phyloP scores from a whole-genome alignment of 257 asterid genomes.

The Salvia splendens region DNA sequence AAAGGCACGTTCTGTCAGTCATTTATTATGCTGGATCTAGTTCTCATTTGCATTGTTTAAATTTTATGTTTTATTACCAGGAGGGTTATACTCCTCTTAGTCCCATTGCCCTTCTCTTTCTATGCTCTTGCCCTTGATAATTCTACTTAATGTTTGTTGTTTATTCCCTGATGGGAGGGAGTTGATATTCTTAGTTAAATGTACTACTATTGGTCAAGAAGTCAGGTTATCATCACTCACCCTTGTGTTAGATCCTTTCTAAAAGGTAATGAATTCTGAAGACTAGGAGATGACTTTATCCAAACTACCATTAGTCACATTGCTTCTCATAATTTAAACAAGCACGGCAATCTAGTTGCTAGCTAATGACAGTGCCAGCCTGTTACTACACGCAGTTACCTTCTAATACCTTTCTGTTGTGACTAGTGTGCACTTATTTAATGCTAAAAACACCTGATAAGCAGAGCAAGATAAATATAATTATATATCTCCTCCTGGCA shows the following conservation, averaged over 20 bases:
- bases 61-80: slow-evolving; percentile 13
- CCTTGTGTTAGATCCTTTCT: slow-evolving; percentile 19
- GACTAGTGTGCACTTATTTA: not conserved
- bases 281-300: slow-evolving; percentile 6
- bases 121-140: slow-evolving; percentile 10
- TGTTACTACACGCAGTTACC: not conserved
- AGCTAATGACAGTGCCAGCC: not conserved
- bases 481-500: slow-evolving; percentile 6
- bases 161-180: slow-evolving; percentile 16
- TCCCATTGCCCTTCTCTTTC: slow-evolving; percentile 10
- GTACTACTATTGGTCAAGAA: not conserved
- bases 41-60: slow-evolving; percentile 10
- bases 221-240: not conserved
- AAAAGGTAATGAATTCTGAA: not conserved
- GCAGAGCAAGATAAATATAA: not conserved
- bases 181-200: slow-evolving; percentile 18
- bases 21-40: slow-evolving; percentile 18
- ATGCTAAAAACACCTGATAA: not conserved
- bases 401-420: slow-evolving; percentile 6
- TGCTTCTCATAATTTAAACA: not conserved
- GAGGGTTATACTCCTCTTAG: not conserved
- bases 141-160: slow-evolving; percentile 10
- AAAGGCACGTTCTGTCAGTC: slow-evolving; percentile 53
- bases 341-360: not conserved
- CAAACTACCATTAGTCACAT: not conserved